A percentile compares a stretch with the other conserved stretches of the same genome.
phyloP scores from a whole-genome alignment of 2,329 filamentous ascomycete species.

The Thielaviopsis ethacetica region DNA sequence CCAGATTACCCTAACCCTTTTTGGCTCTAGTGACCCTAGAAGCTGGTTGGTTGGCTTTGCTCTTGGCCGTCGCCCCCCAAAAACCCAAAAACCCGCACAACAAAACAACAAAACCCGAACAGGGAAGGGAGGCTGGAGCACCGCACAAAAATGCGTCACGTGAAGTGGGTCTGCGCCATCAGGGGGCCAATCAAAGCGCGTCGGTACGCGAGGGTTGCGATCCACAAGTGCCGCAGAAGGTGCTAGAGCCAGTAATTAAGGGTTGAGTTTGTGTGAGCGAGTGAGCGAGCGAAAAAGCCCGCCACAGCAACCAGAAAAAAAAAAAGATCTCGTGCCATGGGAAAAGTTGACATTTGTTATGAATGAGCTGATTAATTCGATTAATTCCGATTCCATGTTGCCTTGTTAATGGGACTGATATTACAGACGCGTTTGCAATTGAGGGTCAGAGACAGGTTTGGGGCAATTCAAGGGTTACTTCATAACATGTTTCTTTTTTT shows the following conservation, averaged over 20 bases:
- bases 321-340: background rate
- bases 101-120: background rate
- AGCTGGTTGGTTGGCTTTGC: background rate
- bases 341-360: too few relatives aligned
- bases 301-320: background rate
- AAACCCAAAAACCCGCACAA: background rate
- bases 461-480: too few relatives aligned
- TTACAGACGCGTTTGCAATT: too few relatives aligned
- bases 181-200: constrained; percentile 3
- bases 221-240: constrained; percentile 1
- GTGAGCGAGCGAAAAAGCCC: background rate
- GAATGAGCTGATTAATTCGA: too few relatives aligned
- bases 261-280: background rate
- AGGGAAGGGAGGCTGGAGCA: constrained; percentile 1
- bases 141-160: background rate
- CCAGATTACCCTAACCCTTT: constrained; percentile 10
- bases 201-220: constrained; percentile 4
- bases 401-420: too few relatives aligned
- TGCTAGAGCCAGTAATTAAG: constrained; percentile 1
- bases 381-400: too few relatives aligned
- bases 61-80: background rate
- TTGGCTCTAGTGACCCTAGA: constrained; percentile 3
- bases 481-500: too few relatives aligned
- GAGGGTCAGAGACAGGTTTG: too few relatives aligned
- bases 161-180: background rate